Evolutionary conservation across 2,329 filamentous ascomycete genomes (phyloP).

Genomic region (Lanzia echinophila): DNA sequence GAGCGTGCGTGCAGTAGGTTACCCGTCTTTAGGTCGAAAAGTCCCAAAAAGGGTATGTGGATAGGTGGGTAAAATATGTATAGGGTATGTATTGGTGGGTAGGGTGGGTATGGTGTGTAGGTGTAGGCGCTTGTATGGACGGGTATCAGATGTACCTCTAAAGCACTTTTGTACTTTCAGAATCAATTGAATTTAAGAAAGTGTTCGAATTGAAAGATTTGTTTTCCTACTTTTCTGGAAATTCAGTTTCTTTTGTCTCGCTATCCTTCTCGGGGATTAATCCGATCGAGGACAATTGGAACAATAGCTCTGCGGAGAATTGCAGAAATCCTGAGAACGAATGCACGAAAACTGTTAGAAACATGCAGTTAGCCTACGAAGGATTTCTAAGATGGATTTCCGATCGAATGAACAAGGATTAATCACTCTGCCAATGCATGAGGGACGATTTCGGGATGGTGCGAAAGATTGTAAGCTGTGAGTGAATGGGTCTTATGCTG

Average conservation of each 20-base stretch:
- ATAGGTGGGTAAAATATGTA: constrained; percentile 2
- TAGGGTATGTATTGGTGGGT: neutral
- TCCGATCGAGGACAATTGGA: constrained; percentile 8
- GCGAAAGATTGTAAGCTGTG: neutral
- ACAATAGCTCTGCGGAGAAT: constrained; percentile 9
- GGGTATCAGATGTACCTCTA: neutral
- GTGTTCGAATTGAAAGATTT: neutral
- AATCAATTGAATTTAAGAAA: neutral
- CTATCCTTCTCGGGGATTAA: constrained; percentile 5
- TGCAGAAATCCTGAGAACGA: constrained; percentile 9
- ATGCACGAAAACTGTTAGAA: constrained; percentile 10
- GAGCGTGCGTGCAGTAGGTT: constrained; percentile 1
- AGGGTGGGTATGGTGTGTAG: neutral
- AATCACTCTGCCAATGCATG: neutral
- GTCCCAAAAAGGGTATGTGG: neutral
- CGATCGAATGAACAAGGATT: constrained; percentile 8
- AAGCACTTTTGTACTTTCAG: neutral
- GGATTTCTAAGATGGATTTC: constrained; percentile 1
- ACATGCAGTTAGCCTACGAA: constrained; percentile 11
- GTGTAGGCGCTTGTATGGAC: neutral
- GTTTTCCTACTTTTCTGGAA: neutral
- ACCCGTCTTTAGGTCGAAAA: neutral
- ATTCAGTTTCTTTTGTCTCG: constrained; percentile 5
- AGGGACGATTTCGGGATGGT: constrained; percentile 7
- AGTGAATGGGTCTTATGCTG: neutral